phyloP scores from a whole-genome alignment of 352 stramenopile species.

The Thraustochytrium striatum region DNA sequence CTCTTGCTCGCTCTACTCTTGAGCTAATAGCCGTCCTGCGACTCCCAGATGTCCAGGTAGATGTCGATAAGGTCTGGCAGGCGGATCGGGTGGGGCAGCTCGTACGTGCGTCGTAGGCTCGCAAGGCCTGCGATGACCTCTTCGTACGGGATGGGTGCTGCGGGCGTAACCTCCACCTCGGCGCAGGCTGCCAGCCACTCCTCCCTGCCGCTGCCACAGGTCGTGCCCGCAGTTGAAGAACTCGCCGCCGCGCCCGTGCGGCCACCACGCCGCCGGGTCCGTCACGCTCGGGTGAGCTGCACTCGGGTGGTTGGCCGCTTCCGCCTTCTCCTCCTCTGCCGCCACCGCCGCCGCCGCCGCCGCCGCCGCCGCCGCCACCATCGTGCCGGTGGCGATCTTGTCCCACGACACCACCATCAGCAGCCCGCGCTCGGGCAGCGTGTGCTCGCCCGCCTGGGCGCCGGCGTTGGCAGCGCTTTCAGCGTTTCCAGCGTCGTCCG shows the following conservation, averaged over 20 bases:
- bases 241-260: slow-evolving; percentile 35
- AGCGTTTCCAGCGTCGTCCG: too few relatives aligned
- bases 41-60: slow-evolving; percentile 52
- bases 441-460: too few relatives aligned
- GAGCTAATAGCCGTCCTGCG: slow-evolving; percentile 39
- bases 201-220: slow-evolving; percentile 10
- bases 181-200: slow-evolving; percentile 1
- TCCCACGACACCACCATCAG: too few relatives aligned
- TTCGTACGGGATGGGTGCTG: slow-evolving; percentile 38
- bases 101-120: slow-evolving; percentile 32
- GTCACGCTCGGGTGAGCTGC: too few relatives aligned
- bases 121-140: slow-evolving; percentile 49
- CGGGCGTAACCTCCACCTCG: neutral
- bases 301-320: too few relatives aligned
- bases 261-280: slow-evolving; percentile 33
- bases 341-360: too few relatives aligned
- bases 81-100: slow-evolving; percentile 42
- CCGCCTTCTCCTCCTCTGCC: too few relatives aligned
- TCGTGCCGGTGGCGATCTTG: too few relatives aligned
- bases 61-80: slow-evolving; percentile 49
- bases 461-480: too few relatives aligned
- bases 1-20: too few relatives aligned
- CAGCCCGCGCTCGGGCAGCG: too few relatives aligned
- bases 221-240: slow-evolving; percentile 50
- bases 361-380: too few relatives aligned